These are phyloP conservation scores for Leucocoprinus birnbaumii DNA, from an alignment of 768 basidiomycete species.

Conservation along the genomic window DNA sequence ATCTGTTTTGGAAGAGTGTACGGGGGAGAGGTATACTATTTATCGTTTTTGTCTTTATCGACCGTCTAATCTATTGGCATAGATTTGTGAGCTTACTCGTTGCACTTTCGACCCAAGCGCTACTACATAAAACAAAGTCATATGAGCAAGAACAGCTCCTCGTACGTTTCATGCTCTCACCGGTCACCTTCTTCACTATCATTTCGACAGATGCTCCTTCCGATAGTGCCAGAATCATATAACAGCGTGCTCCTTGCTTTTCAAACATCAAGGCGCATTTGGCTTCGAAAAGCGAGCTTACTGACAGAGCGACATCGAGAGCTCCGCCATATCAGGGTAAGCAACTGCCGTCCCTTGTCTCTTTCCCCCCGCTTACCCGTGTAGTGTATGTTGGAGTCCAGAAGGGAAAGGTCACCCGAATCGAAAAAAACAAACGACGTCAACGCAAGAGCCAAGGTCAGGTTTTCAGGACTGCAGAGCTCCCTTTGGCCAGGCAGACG, in stretches of 20 bases:
- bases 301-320: slow-evolving; percentile 1
- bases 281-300: not conserved
- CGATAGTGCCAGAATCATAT: not conserved
- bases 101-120: slow-evolving; percentile 48
- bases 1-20: slow-evolving; percentile 53
- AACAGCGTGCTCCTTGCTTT: slow-evolving; percentile 4
- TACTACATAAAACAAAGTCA: slow-evolving; percentile 28
- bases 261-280: not conserved
- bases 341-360: not conserved
- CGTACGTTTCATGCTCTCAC: not conserved
- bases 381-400: not conserved
- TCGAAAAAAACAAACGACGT: not conserved
- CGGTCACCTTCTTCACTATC: not conserved
- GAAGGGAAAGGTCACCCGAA: not conserved
- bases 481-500: slow-evolving; percentile 1
- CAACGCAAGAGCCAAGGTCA: not conserved
- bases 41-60: not conserved
- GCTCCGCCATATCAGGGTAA: not conserved
- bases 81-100: slow-evolving; percentile 53
- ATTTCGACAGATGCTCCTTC: not conserved
- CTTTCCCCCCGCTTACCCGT: not conserved
- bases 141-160: not conserved
- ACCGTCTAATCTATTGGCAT: slow-evolving; percentile 1
- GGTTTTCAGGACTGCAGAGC: not conserved
- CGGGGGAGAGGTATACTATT: slow-evolving; percentile 44